Conservation (phyloP, 768 basidiomycete genomes). For the Hypholoma sublateritium region DNA sequence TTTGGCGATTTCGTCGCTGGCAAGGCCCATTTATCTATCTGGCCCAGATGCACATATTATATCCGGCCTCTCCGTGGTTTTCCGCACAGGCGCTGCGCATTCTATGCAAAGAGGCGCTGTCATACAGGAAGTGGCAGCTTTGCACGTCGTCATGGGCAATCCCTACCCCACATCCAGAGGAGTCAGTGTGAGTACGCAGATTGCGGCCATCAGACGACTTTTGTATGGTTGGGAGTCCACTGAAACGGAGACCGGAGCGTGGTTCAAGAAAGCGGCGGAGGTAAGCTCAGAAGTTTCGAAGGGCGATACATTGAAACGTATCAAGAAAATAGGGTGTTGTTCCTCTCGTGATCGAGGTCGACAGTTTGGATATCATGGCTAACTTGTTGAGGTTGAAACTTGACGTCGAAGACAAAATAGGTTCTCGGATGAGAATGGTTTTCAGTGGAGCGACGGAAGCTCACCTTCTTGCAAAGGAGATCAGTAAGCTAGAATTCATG, state of each 20-base stretch:
- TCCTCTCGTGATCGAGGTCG: constrained; percentile 66
- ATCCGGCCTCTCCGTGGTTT: constrained; percentile 60
- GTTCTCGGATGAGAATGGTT: constrained; percentile 59
- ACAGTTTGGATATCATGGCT: constrained; percentile 74
- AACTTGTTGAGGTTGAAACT: constrained; percentile 65
- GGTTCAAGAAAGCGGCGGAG: constrained; percentile 59
- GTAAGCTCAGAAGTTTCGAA: constrained; percentile 23
- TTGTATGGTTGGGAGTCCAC: constrained; percentile 52
- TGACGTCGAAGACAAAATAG: constrained; percentile 60
- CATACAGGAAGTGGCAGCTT: constrained; percentile 55
- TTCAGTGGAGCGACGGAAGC: constrained; percentile 64
- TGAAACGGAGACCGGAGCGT: constrained; percentile 48
- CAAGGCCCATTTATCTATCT: constrained; percentile 40
- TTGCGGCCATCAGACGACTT: constrained; percentile 61
- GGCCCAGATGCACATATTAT: constrained; percentile 44
- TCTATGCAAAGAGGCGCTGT: constrained; percentile 62
- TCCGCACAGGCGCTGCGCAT: constrained; percentile 56
- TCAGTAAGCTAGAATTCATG: constrained; percentile 37
- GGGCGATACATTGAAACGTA: constrained; percentile 2
- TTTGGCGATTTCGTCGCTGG: constrained; percentile 49
- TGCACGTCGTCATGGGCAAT: constrained; percentile 60
- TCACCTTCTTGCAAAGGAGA: constrained; percentile 65
- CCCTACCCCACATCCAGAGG: constrained; percentile 33
- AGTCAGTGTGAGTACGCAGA: constrained; percentile 65
- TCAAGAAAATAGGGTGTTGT: constrained; percentile 48